Evolutionary conservation across 768 basidiomycete species (phyloP).

Genomic region (Tylopilus subfusipes): DNA sequence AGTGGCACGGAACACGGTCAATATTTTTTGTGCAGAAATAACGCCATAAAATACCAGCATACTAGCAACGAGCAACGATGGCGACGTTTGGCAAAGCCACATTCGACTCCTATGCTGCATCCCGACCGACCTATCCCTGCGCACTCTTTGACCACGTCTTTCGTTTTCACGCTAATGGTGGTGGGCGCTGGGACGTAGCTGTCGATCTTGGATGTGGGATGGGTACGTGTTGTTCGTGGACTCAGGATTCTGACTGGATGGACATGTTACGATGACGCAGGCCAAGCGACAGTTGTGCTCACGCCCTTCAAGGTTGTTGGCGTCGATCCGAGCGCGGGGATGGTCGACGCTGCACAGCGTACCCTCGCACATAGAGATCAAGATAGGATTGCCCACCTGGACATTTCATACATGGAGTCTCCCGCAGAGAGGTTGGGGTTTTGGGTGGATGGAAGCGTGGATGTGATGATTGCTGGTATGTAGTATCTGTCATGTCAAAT

Average conservation of each 20-base stretch:
- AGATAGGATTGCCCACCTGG: slow-evolving; percentile 22
- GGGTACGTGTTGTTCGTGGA: slow-evolving; percentile 39
- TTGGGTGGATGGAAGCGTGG: slow-evolving; percentile 55
- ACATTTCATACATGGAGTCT: slow-evolving; percentile 38
- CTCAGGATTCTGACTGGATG: no score
- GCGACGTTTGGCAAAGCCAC: no score
- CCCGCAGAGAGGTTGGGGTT: slow-evolving; percentile 54
- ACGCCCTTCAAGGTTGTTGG: slow-evolving; percentile 59
- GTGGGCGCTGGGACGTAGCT: slow-evolving; percentile 51
- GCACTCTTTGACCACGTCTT: slow-evolving; percentile 62
- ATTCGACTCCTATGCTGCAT: slow-evolving; percentile 67
- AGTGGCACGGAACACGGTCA: no score
- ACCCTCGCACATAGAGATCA: not conserved
- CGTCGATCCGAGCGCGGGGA: slow-evolving; percentile 67
- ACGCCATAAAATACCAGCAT: no score
- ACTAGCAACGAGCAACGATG: no score
- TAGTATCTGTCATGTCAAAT: no score
- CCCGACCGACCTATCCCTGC: slow-evolving; percentile 70
- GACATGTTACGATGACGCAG: no score
- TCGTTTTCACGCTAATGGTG: slow-evolving; percentile 55
- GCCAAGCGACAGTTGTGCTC: slow-evolving; percentile 66
- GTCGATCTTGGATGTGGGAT: slow-evolving; percentile 84
- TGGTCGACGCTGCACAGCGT: slow-evolving; percentile 57
- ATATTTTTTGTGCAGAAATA: no score
- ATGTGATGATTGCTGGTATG: slow-evolving; percentile 65